These are phyloP conservation scores for barley (Hordeum vulgare) DNA, from an alignment of 176 grass and related monocot species.

Conservation along the genomic window DNA sequence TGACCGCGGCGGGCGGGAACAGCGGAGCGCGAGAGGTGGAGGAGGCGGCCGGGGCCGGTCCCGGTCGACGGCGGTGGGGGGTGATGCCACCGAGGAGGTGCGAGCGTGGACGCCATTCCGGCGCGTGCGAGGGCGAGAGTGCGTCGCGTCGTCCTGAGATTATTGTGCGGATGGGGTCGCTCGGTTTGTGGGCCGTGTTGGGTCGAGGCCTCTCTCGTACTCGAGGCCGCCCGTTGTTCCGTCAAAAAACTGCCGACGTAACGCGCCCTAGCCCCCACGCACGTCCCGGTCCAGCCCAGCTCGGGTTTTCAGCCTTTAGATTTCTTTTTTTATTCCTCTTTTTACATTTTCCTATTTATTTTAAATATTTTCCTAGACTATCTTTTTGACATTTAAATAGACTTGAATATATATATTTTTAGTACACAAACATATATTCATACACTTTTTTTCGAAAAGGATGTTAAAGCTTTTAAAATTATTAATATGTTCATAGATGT, in stretches of 20 bases:
- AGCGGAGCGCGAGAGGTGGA: neutral
- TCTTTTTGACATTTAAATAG: too few relatives aligned
- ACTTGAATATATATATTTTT: too few relatives aligned
- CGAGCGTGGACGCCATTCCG: conserved; percentile 36
- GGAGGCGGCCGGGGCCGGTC: neutral
- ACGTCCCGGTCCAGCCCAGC: neutral
- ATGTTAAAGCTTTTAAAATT: too few relatives aligned
- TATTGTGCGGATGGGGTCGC: conserved; percentile 41
- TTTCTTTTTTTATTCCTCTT: neutral
- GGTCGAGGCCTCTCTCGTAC: neutral
- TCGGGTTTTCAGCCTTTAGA: neutral
- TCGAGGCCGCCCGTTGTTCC: neutral
- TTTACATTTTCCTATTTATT: neutral
- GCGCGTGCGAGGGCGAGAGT: conserved; percentile 1
- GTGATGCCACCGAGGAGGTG: conserved; percentile 14
- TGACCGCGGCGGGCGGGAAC: neutral
- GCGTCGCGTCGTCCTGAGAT: conserved; percentile 7
- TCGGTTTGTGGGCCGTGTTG: neutral
- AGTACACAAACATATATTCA: too few relatives aligned
- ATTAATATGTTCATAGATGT: too few relatives aligned
- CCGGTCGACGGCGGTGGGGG: conserved; percentile 12
- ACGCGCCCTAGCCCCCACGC: neutral
- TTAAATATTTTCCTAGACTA: too few relatives aligned
- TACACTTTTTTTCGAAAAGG: too few relatives aligned
- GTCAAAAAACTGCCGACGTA: neutral